Percentiles rank a stretch among this genome's conserved stretches.
phyloP scores from a whole-genome alignment of 2,329 filamentous ascomycete species.

The Cyphellophora attinorum region DNA sequence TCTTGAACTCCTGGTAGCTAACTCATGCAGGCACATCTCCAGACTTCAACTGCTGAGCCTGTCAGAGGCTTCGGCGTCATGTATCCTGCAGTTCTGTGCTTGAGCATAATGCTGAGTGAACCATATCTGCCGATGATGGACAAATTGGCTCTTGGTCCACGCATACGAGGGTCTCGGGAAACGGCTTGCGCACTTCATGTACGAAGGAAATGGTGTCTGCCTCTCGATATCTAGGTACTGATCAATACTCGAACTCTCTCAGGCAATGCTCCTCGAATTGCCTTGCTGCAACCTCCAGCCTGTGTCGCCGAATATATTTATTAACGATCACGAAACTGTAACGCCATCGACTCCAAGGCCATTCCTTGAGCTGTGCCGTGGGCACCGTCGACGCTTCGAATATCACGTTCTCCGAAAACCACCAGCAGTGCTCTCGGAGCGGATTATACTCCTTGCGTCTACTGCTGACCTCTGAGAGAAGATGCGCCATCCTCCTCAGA shows the following conservation, averaged over 20 bases:
- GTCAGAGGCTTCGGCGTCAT: no score
- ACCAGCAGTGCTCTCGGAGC: constrained; percentile 15
- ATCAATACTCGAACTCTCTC: constrained; percentile 11
- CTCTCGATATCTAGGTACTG: no score
- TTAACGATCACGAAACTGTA: constrained; percentile 16
- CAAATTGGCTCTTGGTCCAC: no score
- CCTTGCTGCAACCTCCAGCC: constrained; percentile 9
- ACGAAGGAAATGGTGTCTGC: no score
- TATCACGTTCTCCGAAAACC: constrained; percentile 14
- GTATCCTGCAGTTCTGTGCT: no score
- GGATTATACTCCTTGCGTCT: constrained; percentile 9
- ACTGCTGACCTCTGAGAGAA: constrained; percentile 8
- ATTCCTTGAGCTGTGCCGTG: constrained; percentile 10
- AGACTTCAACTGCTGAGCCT: no score
- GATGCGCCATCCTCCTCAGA: constrained; percentile 6
- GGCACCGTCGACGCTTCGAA: constrained; percentile 8
- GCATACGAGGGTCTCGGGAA: no score
- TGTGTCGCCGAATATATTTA: constrained; percentile 8
- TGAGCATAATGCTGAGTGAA: no score
- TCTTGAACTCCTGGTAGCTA: no score
- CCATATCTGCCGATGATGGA: no score
- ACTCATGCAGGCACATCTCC: no score
- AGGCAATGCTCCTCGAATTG: constrained; percentile 9
- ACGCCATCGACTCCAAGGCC: constrained; percentile 13
- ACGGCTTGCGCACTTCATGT: no score